Percentiles rank a stretch among this genome's conserved stretches.
Evolutionary conservation across 1,284 basidiomycete genomes (phyloP).

Genomic region (Phenoliferia sp.): DNA sequence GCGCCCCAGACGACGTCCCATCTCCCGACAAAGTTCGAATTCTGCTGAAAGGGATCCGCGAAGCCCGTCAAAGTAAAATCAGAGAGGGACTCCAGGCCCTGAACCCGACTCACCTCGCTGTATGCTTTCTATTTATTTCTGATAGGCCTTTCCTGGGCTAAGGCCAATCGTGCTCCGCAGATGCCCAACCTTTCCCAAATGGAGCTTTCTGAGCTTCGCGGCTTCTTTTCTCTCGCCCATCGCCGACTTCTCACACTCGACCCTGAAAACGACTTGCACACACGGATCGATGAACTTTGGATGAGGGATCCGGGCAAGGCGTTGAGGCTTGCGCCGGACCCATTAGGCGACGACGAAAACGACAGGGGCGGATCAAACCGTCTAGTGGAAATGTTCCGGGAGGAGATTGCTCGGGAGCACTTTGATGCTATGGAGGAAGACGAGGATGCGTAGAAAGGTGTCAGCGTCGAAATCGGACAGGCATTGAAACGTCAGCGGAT

Average conservation of each 20-base stretch:
- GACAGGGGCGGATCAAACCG: too few species aligned
- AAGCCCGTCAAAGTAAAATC: conserved; percentile 89
- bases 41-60: conserved; percentile 86
- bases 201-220: conserved; percentile 87
- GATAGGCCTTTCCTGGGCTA: neutral
- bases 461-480: too few species aligned
- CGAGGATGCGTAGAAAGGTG: too few species aligned
- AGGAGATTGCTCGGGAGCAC: too few species aligned
- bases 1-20: conserved; percentile 83
- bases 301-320: neutral
- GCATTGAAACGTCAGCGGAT: too few species aligned
- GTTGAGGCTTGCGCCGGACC: neutral
- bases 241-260: conserved; percentile 29
- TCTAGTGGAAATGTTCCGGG: too few species aligned
- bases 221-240: conserved; percentile 57
- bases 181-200: conserved; percentile 79
- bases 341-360: too few species aligned
- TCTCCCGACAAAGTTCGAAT: conserved; percentile 74
- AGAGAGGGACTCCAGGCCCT: conserved; percentile 62
- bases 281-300: neutral
- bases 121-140: conserved; percentile 43
- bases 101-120: conserved; percentile 58
- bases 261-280: conserved; percentile 22
- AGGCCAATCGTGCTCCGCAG: conserved; percentile 47
- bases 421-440: too few species aligned